phyloP scores from a whole-genome alignment of 805 yeast genomes.

The Ogataea saltuana region DNA sequence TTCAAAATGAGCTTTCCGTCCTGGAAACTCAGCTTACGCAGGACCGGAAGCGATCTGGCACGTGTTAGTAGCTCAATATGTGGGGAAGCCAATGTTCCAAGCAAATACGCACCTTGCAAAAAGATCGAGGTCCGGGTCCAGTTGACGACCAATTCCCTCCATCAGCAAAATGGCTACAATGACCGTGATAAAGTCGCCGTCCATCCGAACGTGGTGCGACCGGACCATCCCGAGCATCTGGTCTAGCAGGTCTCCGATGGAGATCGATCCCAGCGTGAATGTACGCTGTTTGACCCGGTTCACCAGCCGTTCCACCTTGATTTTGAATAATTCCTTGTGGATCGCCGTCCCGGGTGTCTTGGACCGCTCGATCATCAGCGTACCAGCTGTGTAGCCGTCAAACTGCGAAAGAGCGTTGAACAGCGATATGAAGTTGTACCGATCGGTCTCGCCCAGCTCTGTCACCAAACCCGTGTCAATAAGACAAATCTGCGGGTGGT shows the following conservation, averaged over 20 bases:
- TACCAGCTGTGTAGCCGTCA: constrained; percentile 94
- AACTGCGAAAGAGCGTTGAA: constrained; percentile 87
- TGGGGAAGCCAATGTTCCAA: constrained; percentile 40
- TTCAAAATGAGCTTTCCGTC: constrained; percentile 61
- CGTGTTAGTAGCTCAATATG: constrained; percentile 32
- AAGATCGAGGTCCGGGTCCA: constrained; percentile 89
- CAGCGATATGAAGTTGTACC: constrained; percentile 84
- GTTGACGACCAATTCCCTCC: constrained; percentile 94
- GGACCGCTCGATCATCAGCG: constrained; percentile 91
- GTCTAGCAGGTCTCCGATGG: constrained; percentile 87
- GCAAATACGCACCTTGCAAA: constrained; percentile 90
- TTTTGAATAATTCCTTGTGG: constrained; percentile 80
- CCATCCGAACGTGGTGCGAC: constrained; percentile 94
- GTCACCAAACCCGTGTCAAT: constrained; percentile 94
- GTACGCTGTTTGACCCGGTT: constrained; percentile 81
- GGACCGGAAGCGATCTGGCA: constrained; percentile 74
- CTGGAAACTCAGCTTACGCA: constrained; percentile 74
- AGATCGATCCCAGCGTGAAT: constrained; percentile 86
- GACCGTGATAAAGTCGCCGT: constrained; percentile 93
- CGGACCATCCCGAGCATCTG: constrained; percentile 90
- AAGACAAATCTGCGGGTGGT: constrained; percentile 82
- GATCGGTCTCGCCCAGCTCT: constrained; percentile 72
- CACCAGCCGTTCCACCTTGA: constrained; percentile 83
- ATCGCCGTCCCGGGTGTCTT: constrained; percentile 92
- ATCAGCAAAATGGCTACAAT: constrained; percentile 88